These are phyloP conservation scores for Cercospora berteroae DNA, from an alignment of 2,329 filamentous ascomycete genomes.

Conservation along the genomic window DNA sequence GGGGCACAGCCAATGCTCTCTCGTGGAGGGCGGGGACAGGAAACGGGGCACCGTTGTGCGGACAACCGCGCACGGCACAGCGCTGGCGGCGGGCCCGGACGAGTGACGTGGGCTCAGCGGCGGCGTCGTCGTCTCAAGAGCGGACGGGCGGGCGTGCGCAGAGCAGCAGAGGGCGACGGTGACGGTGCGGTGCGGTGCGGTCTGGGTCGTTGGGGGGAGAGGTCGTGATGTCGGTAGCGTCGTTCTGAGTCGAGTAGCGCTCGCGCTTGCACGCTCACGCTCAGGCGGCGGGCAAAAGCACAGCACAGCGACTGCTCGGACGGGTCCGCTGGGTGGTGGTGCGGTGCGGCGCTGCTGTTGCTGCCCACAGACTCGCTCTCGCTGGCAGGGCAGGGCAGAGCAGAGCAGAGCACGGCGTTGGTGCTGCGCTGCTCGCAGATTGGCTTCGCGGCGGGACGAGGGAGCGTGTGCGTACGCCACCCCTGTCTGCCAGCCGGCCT, in stretches of 20 bases:
- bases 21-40: constrained; percentile 2
- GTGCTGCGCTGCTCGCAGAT: neutral
- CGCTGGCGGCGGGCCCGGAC: neutral
- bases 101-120: neutral
- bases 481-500: neutral
- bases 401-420: neutral
- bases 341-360: neutral
- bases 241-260: constrained; percentile 3
- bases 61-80: constrained; percentile 4
- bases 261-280: neutral
- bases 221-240: neutral
- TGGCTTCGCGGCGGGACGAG: constrained; percentile 5
- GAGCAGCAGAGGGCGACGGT: neutral
- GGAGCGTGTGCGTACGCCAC: neutral
- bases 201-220: neutral
- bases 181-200: constrained; percentile 2
- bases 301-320: neutral
- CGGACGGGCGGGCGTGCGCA: neutral
- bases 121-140: neutral
- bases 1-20: constrained; percentile 2
- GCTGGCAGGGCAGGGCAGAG: neutral
- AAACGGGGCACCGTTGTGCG: constrained; percentile 3
- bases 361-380: neutral
- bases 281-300: neutral
- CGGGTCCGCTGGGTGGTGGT: neutral